Conservation (phyloP, 129 eudicot genomes). For the Lonicera japonica region DNA sequence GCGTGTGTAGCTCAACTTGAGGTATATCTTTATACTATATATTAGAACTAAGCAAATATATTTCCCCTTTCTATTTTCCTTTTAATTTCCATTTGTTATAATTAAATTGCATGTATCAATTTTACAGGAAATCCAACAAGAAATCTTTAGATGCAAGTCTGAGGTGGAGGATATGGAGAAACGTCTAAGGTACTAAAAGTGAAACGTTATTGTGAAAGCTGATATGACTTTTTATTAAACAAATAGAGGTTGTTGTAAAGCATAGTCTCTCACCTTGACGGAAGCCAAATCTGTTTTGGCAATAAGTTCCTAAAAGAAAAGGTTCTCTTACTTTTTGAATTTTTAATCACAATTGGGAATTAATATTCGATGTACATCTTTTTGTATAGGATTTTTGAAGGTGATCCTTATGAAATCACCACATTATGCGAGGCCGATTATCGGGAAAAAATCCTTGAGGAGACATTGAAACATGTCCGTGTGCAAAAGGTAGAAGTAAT, state of each 20-base stretch:
- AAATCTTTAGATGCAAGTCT: slow-evolving; percentile 41
- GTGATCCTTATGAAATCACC: slow-evolving; percentile 49
- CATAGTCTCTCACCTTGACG: no score
- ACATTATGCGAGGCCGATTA: slow-evolving; percentile 58
- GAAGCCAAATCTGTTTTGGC: no score
- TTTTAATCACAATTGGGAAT: no score
- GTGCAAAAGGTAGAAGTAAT: slow-evolving; percentile 41
- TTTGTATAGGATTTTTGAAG: slow-evolving; percentile 54
- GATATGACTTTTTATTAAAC: no score
- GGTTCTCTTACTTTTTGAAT: no score
- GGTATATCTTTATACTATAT: slow-evolving; percentile 28
- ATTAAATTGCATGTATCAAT: not conserved
- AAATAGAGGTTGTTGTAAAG: no score
- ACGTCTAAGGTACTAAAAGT: slow-evolving; percentile 46
- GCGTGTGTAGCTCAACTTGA: slow-evolving; percentile 47
- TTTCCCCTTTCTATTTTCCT: not conserved
- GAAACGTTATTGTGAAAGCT: not conserved
- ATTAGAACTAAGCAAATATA: not conserved
- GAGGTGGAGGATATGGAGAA: slow-evolving; percentile 59
- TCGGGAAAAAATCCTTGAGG: slow-evolving; percentile 61
- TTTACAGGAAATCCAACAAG: slow-evolving; percentile 71
- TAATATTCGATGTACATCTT: not conserved
- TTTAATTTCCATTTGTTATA: not conserved
- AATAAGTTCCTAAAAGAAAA: no score
- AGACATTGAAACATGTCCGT: slow-evolving; percentile 47